Conservation (phyloP, 2,329 filamentous ascomycete genomes). For the Cryphonectria radicalis region DNA sequence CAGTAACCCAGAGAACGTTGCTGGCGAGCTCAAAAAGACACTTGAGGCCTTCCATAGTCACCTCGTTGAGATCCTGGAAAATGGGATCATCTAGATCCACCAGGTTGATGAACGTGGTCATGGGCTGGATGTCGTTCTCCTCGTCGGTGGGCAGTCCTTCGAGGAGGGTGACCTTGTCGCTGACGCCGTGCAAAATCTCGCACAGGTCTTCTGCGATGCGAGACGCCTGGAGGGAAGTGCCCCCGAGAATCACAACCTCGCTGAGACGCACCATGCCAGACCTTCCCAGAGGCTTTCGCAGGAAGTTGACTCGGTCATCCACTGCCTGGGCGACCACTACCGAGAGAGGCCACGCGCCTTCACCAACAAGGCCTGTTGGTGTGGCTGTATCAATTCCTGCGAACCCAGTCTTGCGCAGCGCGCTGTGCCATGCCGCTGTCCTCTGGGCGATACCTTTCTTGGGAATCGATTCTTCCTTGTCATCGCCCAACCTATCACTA, state of each 20-base stretch:
- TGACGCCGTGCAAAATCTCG: neutral
- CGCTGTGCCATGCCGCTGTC: conserved; percentile 28
- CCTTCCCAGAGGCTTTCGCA: neutral
- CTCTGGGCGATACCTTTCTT: conserved; percentile 24
- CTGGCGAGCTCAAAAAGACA: conserved; percentile 27
- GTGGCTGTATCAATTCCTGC: conserved; percentile 34
- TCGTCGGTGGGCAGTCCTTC: neutral
- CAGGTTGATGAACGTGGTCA: conserved; percentile 26
- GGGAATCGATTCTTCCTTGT: conserved; percentile 10
- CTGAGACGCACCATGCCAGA: neutral
- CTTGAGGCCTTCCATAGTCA: conserved; percentile 29
- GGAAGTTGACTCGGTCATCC: conserved; percentile 23
- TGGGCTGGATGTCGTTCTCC: neutral
- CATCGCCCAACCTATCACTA: neutral
- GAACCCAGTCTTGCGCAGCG: conserved; percentile 32
- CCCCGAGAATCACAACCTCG: neutral
- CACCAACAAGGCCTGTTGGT: conserved; percentile 11
- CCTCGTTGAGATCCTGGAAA: conserved; percentile 31
- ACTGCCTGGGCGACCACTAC: conserved; percentile 32
- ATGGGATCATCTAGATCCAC: conserved; percentile 36
- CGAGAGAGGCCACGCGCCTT: conserved; percentile 20
- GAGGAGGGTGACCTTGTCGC: conserved; percentile 27
- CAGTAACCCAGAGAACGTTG: conserved; percentile 37
- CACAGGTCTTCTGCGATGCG: neutral
- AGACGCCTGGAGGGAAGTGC: neutral